Evolutionary conservation across 2,329 filamentous ascomycete species (phyloP).

Genomic region (Aspergillus thermomutatus): DNA sequence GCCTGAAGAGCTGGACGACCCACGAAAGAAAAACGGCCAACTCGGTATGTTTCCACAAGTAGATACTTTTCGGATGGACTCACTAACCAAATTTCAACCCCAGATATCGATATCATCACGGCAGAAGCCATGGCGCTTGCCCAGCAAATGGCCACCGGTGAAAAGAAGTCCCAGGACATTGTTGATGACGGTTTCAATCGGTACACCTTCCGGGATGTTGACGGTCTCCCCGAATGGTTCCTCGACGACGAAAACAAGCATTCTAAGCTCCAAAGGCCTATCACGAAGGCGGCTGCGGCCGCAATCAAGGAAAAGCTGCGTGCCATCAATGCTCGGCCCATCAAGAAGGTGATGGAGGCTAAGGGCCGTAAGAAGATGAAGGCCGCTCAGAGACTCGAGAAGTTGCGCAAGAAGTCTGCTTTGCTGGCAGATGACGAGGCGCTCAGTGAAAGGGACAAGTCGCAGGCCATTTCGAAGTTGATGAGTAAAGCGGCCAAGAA

Average conservation of each 20-base stretch:
- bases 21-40: slow-evolving; percentile 40
- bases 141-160: slow-evolving; percentile 82
- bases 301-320: slow-evolving; percentile 94
- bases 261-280: slow-evolving; percentile 81
- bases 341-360: slow-evolving; percentile 98
- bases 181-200: slow-evolving; percentile 94
- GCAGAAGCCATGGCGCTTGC: slow-evolving; percentile 98
- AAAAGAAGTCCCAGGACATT: slow-evolving; percentile 74
- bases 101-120: slow-evolving; percentile 97
- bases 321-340: slow-evolving; percentile 89
- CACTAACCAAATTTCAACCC: slow-evolving; percentile 19
- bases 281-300: slow-evolving; percentile 80
- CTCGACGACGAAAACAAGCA: slow-evolving; percentile 85
- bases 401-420: slow-evolving; percentile 95
- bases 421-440: slow-evolving; percentile 83
- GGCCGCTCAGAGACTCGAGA: slow-evolving; percentile 84
- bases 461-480: slow-evolving; percentile 74
- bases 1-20: slow-evolving; percentile 32
- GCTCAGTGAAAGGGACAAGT: slow-evolving; percentile 95
- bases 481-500: slow-evolving; percentile 80
- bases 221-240: slow-evolving; percentile 97
- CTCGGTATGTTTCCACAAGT: slow-evolving; percentile 35
- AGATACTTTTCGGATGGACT: slow-evolving; percentile 15
- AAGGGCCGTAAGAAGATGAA: slow-evolving; percentile 97
- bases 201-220: slow-evolving; percentile 81